Evolutionary conservation across 1,284 basidiomycete genomes (phyloP).

Genomic region (Coniferiporia sulphurascens): DNA sequence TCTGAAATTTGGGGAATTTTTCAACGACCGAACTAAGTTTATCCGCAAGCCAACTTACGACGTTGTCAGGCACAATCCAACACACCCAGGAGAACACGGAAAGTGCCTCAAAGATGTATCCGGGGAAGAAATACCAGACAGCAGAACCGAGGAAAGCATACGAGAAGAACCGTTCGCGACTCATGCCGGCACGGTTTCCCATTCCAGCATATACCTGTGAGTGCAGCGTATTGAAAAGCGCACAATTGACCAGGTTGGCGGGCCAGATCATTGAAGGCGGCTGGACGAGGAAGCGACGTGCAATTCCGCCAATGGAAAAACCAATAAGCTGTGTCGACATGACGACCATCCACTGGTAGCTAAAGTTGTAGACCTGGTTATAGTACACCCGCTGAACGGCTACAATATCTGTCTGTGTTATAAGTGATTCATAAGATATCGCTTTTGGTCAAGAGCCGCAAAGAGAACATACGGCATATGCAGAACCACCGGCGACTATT

Average conservation of each 20-base stretch:
- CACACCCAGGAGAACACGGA: conserved; percentile 36
- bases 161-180: conserved; percentile 31
- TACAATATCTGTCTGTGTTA: conserved; percentile 30
- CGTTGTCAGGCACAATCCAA: conserved; percentile 32
- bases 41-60: conserved; percentile 19
- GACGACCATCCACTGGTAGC: conserved; percentile 23
- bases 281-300: conserved; percentile 35
- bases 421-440: not conserved
- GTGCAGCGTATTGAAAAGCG: conserved; percentile 38
- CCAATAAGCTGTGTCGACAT: conserved; percentile 38
- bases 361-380: conserved; percentile 25
- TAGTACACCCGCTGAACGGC: conserved; percentile 28
- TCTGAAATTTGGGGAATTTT: not conserved
- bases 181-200: conserved; percentile 29
- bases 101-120: conserved; percentile 28
- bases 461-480: conserved; percentile 42
- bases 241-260: conserved; percentile 36
- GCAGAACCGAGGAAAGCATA: conserved; percentile 29
- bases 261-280: conserved; percentile 38
- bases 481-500: conserved; percentile 50
- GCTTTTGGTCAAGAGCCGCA: conserved; percentile 17
- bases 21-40: not conserved
- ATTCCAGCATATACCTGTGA: conserved; percentile 31
- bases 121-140: conserved; percentile 38
- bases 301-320: conserved; percentile 35